phyloP scores from a whole-genome alignment of 331 rosid species.

The Dryas integrifolia region DNA sequence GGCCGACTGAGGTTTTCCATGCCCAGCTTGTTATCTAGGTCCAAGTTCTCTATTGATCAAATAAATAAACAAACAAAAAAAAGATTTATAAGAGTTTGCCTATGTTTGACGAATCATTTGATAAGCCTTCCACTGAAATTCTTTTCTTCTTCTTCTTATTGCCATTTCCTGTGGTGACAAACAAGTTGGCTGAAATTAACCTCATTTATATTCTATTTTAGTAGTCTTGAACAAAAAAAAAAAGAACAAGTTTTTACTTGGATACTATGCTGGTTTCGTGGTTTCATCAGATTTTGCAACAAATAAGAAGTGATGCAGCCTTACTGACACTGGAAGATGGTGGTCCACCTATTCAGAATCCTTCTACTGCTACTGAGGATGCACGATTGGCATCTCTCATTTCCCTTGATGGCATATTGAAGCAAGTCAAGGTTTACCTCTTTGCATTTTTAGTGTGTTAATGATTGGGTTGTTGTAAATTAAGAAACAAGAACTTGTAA shows the following conservation, averaged over 20 bases:
- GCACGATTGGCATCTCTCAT: slow-evolving; percentile 95
- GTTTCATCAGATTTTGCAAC: slow-evolving; percentile 76
- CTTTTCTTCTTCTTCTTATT: background rate
- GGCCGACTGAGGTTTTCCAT: background rate
- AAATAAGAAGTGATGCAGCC: slow-evolving; percentile 82
- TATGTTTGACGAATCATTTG: too few relatives aligned
- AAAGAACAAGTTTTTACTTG: background rate
- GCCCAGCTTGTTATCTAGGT: background rate
- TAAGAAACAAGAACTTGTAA: slow-evolving; percentile 19
- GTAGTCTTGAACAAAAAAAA: background rate
- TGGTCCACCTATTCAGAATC: slow-evolving; percentile 70
- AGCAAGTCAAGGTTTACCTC: slow-evolving; percentile 78
- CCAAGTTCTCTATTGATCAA: background rate
- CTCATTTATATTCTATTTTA: background rate
- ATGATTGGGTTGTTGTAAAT: background rate
- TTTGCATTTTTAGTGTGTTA: slow-evolving; percentile 10
- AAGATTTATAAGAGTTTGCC: background rate
- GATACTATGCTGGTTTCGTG: slow-evolving; percentile 19
- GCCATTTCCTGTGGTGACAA: background rate
- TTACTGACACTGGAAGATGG: slow-evolving; percentile 80
- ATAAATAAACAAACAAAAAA: background rate
- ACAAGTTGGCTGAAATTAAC: background rate
- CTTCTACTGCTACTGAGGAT: slow-evolving; percentile 93
- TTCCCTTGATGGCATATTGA: slow-evolving; percentile 84
- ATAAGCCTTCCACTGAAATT: background rate